Evolutionary conservation across 202 grass and related monocot species (phyloP).

Genomic region (Carex arenaria): DNA sequence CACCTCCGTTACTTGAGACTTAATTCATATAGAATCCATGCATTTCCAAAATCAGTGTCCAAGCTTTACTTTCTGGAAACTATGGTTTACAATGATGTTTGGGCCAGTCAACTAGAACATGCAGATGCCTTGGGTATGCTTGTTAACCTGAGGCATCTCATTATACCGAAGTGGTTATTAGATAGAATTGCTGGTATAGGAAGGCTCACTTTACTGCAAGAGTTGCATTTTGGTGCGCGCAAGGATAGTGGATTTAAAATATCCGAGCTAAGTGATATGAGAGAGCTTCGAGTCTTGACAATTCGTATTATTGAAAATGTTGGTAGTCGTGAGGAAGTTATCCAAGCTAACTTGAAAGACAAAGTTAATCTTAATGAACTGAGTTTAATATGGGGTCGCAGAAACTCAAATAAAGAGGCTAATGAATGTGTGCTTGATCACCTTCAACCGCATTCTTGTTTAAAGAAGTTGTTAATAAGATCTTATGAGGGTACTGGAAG

Average conservation of each 20-base stretch:
- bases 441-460: not conserved
- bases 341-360: not conserved
- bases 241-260: constrained; percentile 2
- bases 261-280: not conserved
- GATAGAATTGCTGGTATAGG: not conserved
- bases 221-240: not conserved
- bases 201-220: constrained; percentile 12
- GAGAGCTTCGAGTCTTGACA: not conserved
- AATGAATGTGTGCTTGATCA: not conserved
- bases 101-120: too few relatives aligned
- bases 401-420: too few relatives aligned
- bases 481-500: not conserved
- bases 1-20: not conserved
- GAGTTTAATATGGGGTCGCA: not conserved
- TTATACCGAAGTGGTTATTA: not conserved
- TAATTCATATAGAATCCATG: too few relatives aligned
- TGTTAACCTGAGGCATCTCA: not conserved
- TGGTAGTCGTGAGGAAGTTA: not conserved
- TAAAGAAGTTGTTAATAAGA: not conserved
- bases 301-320: not conserved
- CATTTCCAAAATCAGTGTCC: not conserved
- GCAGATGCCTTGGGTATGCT: not conserved
- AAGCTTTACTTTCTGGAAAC: not conserved
- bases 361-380: not conserved
- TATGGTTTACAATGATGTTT: not conserved